Evolutionary conservation across 2,329 filamentous ascomycete species (phyloP).

Genomic region (Cladosporium sp.): DNA sequence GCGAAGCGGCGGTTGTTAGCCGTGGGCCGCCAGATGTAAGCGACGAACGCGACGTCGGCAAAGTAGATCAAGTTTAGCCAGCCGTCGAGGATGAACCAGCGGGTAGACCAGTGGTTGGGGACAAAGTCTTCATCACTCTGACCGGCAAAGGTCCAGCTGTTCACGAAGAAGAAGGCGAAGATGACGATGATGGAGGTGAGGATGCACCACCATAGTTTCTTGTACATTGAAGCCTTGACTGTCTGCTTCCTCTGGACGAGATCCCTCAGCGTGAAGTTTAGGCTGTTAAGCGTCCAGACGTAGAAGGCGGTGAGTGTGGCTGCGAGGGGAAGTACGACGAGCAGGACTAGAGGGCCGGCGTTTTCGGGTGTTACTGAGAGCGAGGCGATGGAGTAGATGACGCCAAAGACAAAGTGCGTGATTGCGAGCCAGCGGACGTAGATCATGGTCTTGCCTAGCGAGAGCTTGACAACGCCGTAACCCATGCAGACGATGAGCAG

Average conservation of each 20-base stretch:
- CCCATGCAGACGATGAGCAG: constrained; percentile 99
- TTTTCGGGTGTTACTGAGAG: constrained; percentile 85
- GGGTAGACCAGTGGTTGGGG: constrained; percentile 92
- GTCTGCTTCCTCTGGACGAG: constrained; percentile 92
- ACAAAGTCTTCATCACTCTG: constrained; percentile 84
- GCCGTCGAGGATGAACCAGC: constrained; percentile 96
- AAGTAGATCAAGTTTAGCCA: constrained; percentile 98
- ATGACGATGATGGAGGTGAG: constrained; percentile 89
- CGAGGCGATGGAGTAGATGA: constrained; percentile 89
- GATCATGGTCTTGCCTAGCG: constrained; percentile 89
- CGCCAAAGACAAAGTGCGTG: constrained; percentile 90
- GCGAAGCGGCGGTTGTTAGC: constrained; percentile 96
- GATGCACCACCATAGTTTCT: constrained; percentile 98
- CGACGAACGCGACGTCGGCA: constrained; percentile 86
- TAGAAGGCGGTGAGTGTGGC: constrained; percentile 95
- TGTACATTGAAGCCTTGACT: constrained; percentile 93
- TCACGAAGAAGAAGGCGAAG: constrained; percentile 98
- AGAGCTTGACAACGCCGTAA: constrained; percentile 95
- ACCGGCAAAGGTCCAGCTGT: constrained; percentile 91
- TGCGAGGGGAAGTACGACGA: constrained; percentile 89
- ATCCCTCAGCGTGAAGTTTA: constrained; percentile 94
- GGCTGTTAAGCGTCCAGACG: constrained; percentile 95
- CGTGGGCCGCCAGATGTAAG: constrained; percentile 94
- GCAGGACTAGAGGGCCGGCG: constrained; percentile 83
- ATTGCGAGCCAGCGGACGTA: constrained; percentile 88